Conservation (phyloP, 306 rosid species). For the Rosa chinensis region DNA sequence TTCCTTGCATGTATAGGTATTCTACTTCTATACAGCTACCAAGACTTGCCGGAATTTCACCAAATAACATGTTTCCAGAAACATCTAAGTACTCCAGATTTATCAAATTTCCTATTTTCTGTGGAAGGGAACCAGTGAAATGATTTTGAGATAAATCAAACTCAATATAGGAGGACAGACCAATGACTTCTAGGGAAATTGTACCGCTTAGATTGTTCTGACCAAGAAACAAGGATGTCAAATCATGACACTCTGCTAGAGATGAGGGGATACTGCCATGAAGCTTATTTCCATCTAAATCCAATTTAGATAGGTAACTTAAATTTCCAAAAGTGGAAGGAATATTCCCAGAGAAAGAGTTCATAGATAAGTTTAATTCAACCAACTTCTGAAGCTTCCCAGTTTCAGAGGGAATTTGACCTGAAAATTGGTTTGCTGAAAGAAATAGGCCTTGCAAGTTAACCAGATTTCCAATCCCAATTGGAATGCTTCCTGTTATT, state of each 20-base stretch:
- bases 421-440: background rate
- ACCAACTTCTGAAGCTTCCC: conserved; percentile 5
- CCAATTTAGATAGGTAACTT: background rate
- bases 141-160: background rate
- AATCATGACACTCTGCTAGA: too few relatives aligned
- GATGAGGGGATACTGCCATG: background rate
- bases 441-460: background rate
- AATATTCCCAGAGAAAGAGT: background rate
- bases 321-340: conserved; percentile 6
- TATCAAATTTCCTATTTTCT: background rate
- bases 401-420: background rate
- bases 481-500: background rate
- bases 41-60: background rate
- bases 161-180: too few relatives aligned
- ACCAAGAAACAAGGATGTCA: too few relatives aligned
- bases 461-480: background rate
- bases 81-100: background rate
- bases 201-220: too few relatives aligned
- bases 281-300: background rate
- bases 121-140: background rate
- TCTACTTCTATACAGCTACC: background rate
- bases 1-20: background rate
- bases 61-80: background rate
- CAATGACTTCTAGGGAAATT: too few relatives aligned
- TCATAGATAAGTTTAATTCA: background rate